Evolutionary conservation across 768 basidiomycete genomes (phyloP), one percentile per base, ranked within the genome.

Genomic region (Botryobasidium botryosum): DNA sequence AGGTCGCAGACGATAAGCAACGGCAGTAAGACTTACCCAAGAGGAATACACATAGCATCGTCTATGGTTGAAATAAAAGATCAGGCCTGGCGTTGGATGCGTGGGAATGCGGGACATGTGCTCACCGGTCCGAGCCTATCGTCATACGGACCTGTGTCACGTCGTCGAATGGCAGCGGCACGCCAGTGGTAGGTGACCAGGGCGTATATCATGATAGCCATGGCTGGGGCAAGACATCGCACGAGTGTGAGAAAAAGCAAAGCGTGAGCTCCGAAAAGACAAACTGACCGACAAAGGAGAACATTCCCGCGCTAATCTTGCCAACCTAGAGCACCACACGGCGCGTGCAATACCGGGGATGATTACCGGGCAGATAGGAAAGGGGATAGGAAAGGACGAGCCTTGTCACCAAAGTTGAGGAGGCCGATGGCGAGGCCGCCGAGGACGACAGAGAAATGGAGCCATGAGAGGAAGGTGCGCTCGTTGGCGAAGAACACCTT

Each of bases 401-500:
- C 88, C 65, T 85, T 85, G 61, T 97, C 94, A 49, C 94, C 94
- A 67, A 99, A 99, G 63, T 99, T 99, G 55, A 99, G 68, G 46
- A 99, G 64, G 8, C 94, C 94, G 12, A 97, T 90, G 1, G 90
- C 84, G 37, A 99, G 72, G 46, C 94, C 94, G 24, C 92, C 91
- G 6, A 99, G 77, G 47, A 99, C 87, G 63, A 97, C 88, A 32
- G 91, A 90, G 61, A 94, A 96, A 62, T 94, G 90, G 40, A 96
- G 72, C 94, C 92, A 97, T 71, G 90, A 91, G 36, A 99, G 70
- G 64, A 97, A 97, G 0, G 94, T 51, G 15, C 85, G 75, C 61
- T 90, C 87, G 61, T 91, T 91, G 35, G 87, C 87, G 54, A 91
- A 92, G 38, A 86, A 86, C 49, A 92, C 87, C 55, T 92, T 92